Conservation (phyloP, 805 yeast genomes). For the Yamadazyma philogaea region DNA sequence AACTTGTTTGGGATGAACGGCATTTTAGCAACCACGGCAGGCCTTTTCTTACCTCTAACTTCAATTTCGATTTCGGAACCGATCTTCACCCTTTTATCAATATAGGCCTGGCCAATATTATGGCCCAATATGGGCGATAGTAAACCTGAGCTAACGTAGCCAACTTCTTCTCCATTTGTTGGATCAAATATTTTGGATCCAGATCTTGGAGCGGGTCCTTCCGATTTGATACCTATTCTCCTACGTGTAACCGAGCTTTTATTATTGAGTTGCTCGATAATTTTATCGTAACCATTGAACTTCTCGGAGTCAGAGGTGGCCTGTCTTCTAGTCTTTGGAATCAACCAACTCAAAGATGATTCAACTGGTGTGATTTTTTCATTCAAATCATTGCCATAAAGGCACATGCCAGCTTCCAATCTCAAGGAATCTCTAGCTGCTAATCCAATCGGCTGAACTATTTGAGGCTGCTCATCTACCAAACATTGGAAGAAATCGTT, state of each 20-base stretch:
- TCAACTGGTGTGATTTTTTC: constrained; percentile 83
- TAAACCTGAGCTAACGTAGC: constrained; percentile 61
- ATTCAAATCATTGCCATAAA: constrained; percentile 88
- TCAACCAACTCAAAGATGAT: constrained; percentile 85
- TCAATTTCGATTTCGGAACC: constrained; percentile 73
- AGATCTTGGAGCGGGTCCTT: constrained; percentile 92
- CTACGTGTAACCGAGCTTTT: constrained; percentile 51
- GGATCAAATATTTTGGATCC: constrained; percentile 65
- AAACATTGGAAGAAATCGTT: constrained; percentile 59
- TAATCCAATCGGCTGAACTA: constrained; percentile 83
- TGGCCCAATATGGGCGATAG: constrained; percentile 60
- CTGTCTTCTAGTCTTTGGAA: constrained; percentile 73
- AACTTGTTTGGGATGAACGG: constrained; percentile 81
- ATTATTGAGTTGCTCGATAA: constrained; percentile 67
- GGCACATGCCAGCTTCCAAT: constrained; percentile 97
- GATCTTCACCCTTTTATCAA: constrained; percentile 66
- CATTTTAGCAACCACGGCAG: constrained; percentile 72
- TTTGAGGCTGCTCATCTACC: constrained; percentile 47
- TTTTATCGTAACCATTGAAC: constrained; percentile 76
- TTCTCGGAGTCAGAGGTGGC: constrained; percentile 21
- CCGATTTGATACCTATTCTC: constrained; percentile 72
- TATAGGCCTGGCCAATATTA: constrained; percentile 90
- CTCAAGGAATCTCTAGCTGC: constrained; percentile 98
- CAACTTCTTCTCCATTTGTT: constrained; percentile 35
- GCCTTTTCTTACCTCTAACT: constrained; percentile 79